Conservation (phyloP, 768 basidiomycete species). For the Tricholoma terreum region DNA sequence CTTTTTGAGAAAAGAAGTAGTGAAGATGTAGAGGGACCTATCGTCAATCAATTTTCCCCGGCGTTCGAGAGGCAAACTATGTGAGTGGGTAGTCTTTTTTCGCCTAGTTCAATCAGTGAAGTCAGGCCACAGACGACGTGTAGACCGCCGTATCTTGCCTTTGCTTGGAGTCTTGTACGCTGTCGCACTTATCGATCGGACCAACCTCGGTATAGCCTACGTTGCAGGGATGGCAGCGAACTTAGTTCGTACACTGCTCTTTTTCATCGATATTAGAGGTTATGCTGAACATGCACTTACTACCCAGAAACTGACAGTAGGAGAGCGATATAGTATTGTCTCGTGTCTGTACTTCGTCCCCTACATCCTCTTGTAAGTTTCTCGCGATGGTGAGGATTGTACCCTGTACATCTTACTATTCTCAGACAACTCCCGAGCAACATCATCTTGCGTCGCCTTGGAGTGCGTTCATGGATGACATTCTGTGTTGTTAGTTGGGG, state of each 20-base stretch:
- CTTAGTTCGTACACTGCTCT: constrained; percentile 21
- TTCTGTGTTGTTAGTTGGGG: constrained; percentile 41
- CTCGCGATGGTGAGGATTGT: background rate
- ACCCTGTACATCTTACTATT: background rate
- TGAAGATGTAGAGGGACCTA: background rate
- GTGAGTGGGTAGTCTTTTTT: background rate
- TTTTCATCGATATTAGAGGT: background rate
- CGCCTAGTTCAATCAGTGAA: background rate
- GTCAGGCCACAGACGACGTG: constrained; percentile 19
- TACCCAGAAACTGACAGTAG: constrained; percentile 26
- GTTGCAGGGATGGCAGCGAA: constrained; percentile 37
- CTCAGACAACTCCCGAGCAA: constrained; percentile 44
- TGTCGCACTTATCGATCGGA: constrained; percentile 32
- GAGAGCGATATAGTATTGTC: constrained; percentile 36
- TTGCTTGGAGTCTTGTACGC: constrained; percentile 34
- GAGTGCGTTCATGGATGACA: constrained; percentile 40
- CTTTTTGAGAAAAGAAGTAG: background rate
- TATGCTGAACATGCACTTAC: background rate
- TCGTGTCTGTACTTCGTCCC: constrained; percentile 42
- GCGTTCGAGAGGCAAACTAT: background rate
- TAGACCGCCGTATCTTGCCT: constrained; percentile 36
- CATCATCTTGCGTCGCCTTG: constrained; percentile 36
- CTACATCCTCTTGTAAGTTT: constrained; percentile 38
- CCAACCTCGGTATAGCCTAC: constrained; percentile 33
- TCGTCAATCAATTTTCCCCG: background rate